A percentile compares a stretch with the other conserved stretches of the same genome.
phyloP scores from a whole-genome alignment of 371 early-diverging fungal species.

The Actinomortierella wolfii region DNA sequence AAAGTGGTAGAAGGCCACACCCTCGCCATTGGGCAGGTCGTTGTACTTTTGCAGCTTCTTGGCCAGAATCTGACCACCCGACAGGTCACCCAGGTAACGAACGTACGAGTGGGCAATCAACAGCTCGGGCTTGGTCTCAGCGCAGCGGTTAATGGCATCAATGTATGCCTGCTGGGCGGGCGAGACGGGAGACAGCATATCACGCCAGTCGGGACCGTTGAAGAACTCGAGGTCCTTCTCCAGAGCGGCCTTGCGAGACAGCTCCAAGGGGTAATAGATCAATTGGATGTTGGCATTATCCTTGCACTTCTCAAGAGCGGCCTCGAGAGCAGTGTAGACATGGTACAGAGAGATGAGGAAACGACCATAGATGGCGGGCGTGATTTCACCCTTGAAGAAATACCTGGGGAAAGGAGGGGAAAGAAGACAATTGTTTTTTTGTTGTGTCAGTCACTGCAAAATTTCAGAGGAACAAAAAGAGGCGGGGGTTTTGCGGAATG shows the following conservation, averaged over 20 bases:
- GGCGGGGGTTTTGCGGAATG: neutral
- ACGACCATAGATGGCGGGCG: slow-evolving; percentile 29
- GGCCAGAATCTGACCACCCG: slow-evolving; percentile 65
- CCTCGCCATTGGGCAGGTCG: slow-evolving; percentile 46
- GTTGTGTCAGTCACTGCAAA: neutral
- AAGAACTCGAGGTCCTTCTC: slow-evolving; percentile 58
- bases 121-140: slow-evolving; percentile 53
- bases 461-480: neutral
- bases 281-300: slow-evolving; percentile 52
- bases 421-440: too few relatives aligned
- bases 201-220: slow-evolving; percentile 53
- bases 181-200: slow-evolving; percentile 51
- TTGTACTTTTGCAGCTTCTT: slow-evolving; percentile 59
- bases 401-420: slow-evolving; percentile 9
- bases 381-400: slow-evolving; percentile 40
- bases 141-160: slow-evolving; percentile 54
- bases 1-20: slow-evolving; percentile 58
- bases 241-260: slow-evolving; percentile 51
- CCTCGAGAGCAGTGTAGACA: slow-evolving; percentile 53
- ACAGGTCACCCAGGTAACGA: slow-evolving; percentile 68
- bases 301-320: slow-evolving; percentile 54
- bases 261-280: slow-evolving; percentile 61
- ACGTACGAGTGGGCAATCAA: slow-evolving; percentile 65
- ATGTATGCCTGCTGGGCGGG: slow-evolving; percentile 59
- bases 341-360: slow-evolving; percentile 45